Conservation (phyloP, 176 grass and related monocot species). For the Carex kokanica region DNA sequence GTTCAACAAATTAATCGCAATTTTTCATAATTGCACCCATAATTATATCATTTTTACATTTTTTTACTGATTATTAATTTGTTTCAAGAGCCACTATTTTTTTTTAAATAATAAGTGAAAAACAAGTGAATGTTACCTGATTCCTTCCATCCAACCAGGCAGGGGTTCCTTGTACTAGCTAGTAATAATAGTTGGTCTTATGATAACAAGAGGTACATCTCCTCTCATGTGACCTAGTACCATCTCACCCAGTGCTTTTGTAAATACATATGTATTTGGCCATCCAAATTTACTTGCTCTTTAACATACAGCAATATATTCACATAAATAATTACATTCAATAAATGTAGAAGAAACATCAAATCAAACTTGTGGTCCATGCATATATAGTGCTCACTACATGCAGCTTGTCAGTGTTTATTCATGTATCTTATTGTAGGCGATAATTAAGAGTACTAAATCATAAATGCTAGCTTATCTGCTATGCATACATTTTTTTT, state of each 20-base stretch:
- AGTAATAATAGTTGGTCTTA: slow-evolving; percentile 71
- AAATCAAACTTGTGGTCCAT: too few species aligned
- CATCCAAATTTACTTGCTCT: slow-evolving; percentile 66
- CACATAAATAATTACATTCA: not conserved
- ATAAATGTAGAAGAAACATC: too few species aligned
- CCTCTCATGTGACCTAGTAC: slow-evolving; percentile 31
- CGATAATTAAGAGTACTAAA: not conserved
- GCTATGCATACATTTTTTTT: too few species aligned
- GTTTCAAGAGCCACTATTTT: not conserved
- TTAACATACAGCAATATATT: slow-evolving; percentile 3
- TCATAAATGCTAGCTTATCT: too few species aligned
- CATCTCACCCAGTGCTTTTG: slow-evolving; percentile 80
- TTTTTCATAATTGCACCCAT: not conserved
- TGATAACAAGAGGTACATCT: slow-evolving; percentile 45
- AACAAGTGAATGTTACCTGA: slow-evolving; percentile 26
- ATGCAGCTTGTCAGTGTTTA: not conserved
- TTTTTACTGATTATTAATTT: not conserved
- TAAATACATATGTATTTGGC: slow-evolving; percentile 90
- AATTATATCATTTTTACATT: not conserved
- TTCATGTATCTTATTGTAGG: not conserved
- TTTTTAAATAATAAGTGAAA: not conserved
- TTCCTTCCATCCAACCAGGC: slow-evolving; percentile 84
- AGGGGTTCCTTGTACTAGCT: slow-evolving; percentile 56
- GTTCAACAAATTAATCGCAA: not conserved
- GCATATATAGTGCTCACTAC: not conserved